These are phyloP conservation scores for Russula sp. DNA, from an alignment of 768 basidiomycete species.

Conservation along the genomic window DNA sequence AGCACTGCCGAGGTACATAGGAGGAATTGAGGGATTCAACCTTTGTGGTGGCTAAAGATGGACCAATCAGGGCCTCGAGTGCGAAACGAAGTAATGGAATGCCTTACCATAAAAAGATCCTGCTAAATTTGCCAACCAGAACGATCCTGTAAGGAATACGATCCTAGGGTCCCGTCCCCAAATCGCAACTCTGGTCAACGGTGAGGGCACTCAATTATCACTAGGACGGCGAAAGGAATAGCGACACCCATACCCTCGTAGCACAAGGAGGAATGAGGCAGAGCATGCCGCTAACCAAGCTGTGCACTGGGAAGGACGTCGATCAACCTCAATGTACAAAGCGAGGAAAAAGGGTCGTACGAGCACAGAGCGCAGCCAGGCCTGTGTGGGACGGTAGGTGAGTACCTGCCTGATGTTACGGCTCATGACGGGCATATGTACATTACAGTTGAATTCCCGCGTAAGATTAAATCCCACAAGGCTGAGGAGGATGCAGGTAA, in stretches of 20 bases:
- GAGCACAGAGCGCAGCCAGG: conserved; percentile 15
- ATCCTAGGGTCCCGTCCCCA: conserved; percentile 13
- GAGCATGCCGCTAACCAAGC: conserved; percentile 8
- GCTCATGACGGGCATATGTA: neutral
- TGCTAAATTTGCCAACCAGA: conserved; percentile 2
- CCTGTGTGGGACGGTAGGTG: neutral
- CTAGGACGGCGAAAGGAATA: neutral
- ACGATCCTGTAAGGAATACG: neutral
- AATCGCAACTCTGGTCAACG: conserved; percentile 12
- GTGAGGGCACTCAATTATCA: neutral
- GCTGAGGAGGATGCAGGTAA: conserved; percentile 1
- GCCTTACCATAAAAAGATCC: conserved; percentile 1
- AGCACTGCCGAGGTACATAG: neutral
- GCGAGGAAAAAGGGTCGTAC: neutral
- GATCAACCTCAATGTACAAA: neutral
- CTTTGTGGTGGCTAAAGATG: conserved; percentile 5
- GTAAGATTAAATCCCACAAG: conserved; percentile 17
- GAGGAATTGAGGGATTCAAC: neutral
- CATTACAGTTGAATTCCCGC: conserved; percentile 8
- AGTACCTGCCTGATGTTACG: neutral
- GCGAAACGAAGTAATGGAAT: neutral
- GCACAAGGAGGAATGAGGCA: conserved; percentile 16
- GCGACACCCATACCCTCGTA: conserved; percentile 8
- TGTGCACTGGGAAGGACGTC: neutral
- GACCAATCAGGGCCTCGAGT: neutral